phyloP scores from a whole-genome alignment of 257 asterid species.

The Leptodermis oblonga region DNA sequence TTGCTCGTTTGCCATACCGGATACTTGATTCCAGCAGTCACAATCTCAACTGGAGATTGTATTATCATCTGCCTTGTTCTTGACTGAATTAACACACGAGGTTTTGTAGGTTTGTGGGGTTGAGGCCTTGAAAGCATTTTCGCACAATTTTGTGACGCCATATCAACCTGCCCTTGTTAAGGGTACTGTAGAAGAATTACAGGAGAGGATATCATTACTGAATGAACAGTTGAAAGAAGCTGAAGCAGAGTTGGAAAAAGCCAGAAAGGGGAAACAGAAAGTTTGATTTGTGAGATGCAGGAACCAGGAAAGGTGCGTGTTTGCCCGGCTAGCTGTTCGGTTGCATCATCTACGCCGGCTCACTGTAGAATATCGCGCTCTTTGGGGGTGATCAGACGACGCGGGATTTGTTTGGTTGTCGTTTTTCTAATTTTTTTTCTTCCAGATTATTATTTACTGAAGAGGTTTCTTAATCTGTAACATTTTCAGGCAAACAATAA shows the following conservation, averaged over 20 bases:
- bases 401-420: neutral
- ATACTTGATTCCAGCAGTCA: neutral
- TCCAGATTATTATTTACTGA: neutral
- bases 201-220: conserved; percentile 51
- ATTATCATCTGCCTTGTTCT: neutral
- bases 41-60: neutral
- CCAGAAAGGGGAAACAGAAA: conserved; percentile 76
- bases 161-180: conserved; percentile 53
- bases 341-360: neutral
- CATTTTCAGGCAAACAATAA: conserved; percentile 12
- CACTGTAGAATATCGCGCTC: neutral
- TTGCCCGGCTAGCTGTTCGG: too few relatives aligned
- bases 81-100: neutral
- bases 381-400: neutral
- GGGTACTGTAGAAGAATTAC: conserved; percentile 64
- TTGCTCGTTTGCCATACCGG: neutral
- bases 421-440: neutral
- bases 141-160: conserved; percentile 53
- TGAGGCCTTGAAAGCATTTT: conserved; percentile 71
- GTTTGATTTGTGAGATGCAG: conserved; percentile 18
- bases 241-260: conserved; percentile 61
- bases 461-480: conserved; percentile 1
- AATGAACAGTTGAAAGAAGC: conserved; percentile 60
- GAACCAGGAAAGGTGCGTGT: neutral
- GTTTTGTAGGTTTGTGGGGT: conserved; percentile 72